phyloP scores from a whole-genome alignment of 768 basidiomycete species.

The Tricholoma sp. region DNA sequence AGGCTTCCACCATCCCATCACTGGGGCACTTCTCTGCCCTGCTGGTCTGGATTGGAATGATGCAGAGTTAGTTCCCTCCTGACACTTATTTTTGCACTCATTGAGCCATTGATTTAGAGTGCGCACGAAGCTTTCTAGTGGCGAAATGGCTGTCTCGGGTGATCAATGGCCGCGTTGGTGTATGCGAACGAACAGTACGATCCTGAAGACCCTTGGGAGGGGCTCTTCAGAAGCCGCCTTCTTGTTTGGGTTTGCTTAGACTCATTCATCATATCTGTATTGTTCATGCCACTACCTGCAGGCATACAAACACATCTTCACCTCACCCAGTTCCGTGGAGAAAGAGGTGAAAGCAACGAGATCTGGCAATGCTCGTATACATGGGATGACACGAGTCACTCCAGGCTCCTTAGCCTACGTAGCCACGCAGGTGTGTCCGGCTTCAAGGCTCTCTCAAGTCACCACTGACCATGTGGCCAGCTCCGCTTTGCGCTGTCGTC shows the following conservation, averaged over 20 bases:
- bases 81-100: background rate
- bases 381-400: conserved; percentile 10
- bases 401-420: conserved; percentile 14
- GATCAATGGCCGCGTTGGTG: conserved; percentile 22
- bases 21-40: conserved; percentile 13
- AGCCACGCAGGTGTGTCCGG: background rate
- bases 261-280: background rate
- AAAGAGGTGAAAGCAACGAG: no score
- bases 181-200: conserved; percentile 16
- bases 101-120: conserved; percentile 5
- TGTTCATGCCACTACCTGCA: background rate
- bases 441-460: background rate
- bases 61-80: conserved; percentile 7
- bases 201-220: conserved; percentile 18
- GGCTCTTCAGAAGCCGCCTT: background rate
- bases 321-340: background rate
- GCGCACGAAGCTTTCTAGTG: conserved; percentile 4
- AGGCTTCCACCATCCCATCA: conserved; percentile 9
- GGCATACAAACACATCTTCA: conserved; percentile 4
- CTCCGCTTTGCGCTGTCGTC: conserved; percentile 5
- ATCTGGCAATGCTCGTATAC: no score
- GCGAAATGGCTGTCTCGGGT: conserved; percentile 12
- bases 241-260: conserved; percentile 15
- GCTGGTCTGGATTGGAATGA: conserved; percentile 10
- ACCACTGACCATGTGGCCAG: background rate